phyloP scores from a whole-genome alignment of 2,329 filamentous ascomycete genomes.

The Neopestalotiopsis clavispora region DNA sequence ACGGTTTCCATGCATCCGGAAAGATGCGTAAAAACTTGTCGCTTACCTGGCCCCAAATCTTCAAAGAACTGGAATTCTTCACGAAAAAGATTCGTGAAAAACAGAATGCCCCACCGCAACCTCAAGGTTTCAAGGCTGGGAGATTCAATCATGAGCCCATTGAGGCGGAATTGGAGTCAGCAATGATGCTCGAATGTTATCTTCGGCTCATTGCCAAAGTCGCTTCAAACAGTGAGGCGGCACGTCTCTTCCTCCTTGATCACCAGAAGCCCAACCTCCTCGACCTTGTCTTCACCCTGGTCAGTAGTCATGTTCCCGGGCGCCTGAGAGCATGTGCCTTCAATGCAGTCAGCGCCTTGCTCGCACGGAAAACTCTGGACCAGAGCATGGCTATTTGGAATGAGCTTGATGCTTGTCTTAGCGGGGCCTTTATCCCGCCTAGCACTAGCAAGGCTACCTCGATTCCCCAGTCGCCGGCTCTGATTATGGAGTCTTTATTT shows the following conservation, averaged over 20 bases:
- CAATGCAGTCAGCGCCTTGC: constrained; percentile 74
- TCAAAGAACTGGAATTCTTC: constrained; percentile 87
- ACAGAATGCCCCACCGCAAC: constrained; percentile 57
- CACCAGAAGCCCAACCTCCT: constrained; percentile 70
- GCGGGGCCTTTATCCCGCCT: constrained; percentile 54
- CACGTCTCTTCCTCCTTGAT: constrained; percentile 75
- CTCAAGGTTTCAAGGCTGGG: constrained; percentile 58
- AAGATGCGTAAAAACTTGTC: constrained; percentile 84
- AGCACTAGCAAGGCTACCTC: constrained; percentile 31
- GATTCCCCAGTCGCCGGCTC: constrained; percentile 33
- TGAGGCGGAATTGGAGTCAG: constrained; percentile 86
- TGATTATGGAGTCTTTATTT: constrained; percentile 67
- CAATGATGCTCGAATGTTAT: constrained; percentile 97
- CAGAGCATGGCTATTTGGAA: constrained; percentile 80
- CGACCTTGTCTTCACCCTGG: constrained; percentile 77
- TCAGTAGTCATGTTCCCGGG: constrained; percentile 75
- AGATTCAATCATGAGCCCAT: constrained; percentile 70
- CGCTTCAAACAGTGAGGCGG: constrained; percentile 72
- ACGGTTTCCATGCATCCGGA: constrained; percentile 73
- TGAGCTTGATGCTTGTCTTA: constrained; percentile 79
- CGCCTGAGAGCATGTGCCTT: constrained; percentile 86
- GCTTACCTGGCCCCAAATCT: constrained; percentile 91
- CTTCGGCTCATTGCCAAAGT: constrained; percentile 86
- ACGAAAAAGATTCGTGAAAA: constrained; percentile 78
- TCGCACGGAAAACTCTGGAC: constrained; percentile 72